Conservation (phyloP, 805 yeast species). For the Suhomyces faveliae region DNA sequence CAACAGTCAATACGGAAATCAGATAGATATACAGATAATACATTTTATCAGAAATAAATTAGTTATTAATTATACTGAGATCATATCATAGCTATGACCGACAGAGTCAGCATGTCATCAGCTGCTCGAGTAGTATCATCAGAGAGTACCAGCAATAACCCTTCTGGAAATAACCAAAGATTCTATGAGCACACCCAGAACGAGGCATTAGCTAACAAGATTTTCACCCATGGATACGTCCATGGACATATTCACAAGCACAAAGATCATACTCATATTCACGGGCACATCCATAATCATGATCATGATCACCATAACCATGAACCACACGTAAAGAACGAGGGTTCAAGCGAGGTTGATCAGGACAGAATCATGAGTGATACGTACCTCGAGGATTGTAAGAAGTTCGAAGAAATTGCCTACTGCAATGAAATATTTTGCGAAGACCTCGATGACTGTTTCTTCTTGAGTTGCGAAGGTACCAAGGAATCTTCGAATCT, state of each 20-base stretch:
- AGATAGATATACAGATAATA: no score
- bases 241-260: constrained; percentile 69
- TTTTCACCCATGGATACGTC: constrained; percentile 50
- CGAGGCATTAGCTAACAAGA: constrained; percentile 8
- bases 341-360: neutral
- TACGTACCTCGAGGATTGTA: constrained; percentile 16
- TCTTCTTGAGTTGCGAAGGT: constrained; percentile 35
- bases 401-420: constrained; percentile 31
- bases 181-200: neutral
- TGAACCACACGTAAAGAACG: neutral
- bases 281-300: constrained; percentile 64
- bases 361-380: neutral
- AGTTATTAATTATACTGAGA: no score
- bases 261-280: constrained; percentile 59
- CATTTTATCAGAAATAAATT: no score
- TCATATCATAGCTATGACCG: neutral
- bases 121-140: neutral
- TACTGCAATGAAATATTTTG: constrained; percentile 42
- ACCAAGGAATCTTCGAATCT: neutral
- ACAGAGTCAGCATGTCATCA: neutral
- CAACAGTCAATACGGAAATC: neutral
- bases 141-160: neutral
- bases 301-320: constrained; percentile 27
- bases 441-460: constrained; percentile 45
- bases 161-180: neutral